A percentile compares a stretch with the other conserved stretches of the same genome.
Conservation (phyloP, 495 filamentous ascomycete species). For the Mycothermus thermophilus region DNA sequence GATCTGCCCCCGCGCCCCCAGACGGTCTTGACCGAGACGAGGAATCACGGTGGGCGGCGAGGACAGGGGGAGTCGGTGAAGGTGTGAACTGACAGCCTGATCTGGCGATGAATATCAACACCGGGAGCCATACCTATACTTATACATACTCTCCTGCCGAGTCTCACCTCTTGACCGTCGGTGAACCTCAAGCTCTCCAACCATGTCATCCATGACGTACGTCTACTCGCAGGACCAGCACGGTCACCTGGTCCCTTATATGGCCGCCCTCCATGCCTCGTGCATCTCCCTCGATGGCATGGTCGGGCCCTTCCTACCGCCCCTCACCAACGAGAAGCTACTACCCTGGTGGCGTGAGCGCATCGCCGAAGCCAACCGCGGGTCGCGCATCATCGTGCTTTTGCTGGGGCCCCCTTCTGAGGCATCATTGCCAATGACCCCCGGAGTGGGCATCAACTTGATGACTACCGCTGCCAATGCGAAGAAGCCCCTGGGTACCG, state of each 20-base stretch:
- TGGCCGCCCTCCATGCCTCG: constrained; percentile 27
- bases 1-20: constrained; percentile 4
- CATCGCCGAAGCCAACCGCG: constrained; percentile 20
- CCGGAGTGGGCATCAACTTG: too few species aligned
- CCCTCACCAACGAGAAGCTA: constrained; percentile 25
- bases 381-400: constrained; percentile 22
- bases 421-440: constrained; percentile 8
- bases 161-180: too few species aligned
- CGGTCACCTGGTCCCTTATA: constrained; percentile 23
- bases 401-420: constrained; percentile 13
- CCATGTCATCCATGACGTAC: constrained; percentile 9
- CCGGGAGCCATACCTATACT: too few species aligned
- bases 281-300: constrained; percentile 26
- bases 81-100: too few species aligned
- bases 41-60: too few species aligned
- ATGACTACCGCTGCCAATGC: too few species aligned
- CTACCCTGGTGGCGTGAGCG: constrained; percentile 26
- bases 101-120: too few species aligned
- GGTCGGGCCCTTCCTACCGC: constrained; percentile 26
- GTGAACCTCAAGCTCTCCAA: not conserved
- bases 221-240: constrained; percentile 22
- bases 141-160: too few species aligned
- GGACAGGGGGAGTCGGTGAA: too few species aligned
- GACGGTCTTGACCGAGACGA: too few species aligned
- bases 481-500: constrained; percentile 15